Conservation (phyloP, 176 grass and related monocot genomes). For the Cenchrus fungigraminus region DNA sequence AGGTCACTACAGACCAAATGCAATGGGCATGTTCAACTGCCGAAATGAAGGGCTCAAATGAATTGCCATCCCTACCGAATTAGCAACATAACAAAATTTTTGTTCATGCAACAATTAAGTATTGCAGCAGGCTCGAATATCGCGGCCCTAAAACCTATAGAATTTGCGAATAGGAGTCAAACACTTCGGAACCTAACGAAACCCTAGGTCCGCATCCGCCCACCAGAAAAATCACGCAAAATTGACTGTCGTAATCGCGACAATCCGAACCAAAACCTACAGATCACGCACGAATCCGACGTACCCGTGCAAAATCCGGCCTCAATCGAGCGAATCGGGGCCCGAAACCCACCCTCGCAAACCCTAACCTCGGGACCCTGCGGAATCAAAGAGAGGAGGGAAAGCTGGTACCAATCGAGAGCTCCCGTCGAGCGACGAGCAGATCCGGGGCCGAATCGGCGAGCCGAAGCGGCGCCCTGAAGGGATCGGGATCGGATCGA, state of each 20-base stretch:
- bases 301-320: neutral
- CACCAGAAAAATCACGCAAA: constrained; percentile 22
- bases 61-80: neutral
- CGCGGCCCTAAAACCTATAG: neutral
- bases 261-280: constrained; percentile 2
- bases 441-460: constrained; percentile 23
- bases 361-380: constrained; percentile 48
- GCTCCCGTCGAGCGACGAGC: constrained; percentile 25
- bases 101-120: constrained; percentile 5
- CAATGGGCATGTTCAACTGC: neutral
- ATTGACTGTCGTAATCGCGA: constrained; percentile 1
- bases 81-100: neutral
- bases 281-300: neutral
- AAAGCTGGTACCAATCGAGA: constrained; percentile 38
- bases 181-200: constrained; percentile 19
- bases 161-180: neutral
- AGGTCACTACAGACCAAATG: neutral
- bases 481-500: constrained; percentile 44
- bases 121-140: neutral
- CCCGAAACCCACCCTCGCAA: constrained; percentile 26
- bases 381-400: constrained; percentile 20
- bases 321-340: constrained; percentile 37
- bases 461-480: neutral
- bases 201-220: constrained; percentile 26
- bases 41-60: neutral